phyloP scores from a whole-genome alignment of 164 flowering plant genomes.

The Sedum album region DNA sequence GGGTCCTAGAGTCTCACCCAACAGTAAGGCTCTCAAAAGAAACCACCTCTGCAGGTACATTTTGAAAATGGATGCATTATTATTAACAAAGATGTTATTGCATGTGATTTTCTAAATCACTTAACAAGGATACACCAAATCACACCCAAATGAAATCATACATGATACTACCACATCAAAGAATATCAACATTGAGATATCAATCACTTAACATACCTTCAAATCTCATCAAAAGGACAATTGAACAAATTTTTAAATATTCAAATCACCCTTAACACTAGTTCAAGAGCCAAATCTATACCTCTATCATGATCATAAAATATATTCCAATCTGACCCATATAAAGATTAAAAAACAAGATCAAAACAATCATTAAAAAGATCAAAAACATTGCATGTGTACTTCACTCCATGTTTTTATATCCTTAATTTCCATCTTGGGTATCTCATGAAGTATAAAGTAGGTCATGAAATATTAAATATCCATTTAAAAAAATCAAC shows the following conservation, averaged over 20 bases:
- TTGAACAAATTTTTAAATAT: not conserved
- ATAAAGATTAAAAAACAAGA: not conserved
- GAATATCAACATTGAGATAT: too few relatives aligned
- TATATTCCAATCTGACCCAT: not conserved
- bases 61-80: too few relatives aligned
- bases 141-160: not conserved
- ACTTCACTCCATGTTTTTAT: not conserved
- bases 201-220: too few relatives aligned
- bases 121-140: too few relatives aligned
- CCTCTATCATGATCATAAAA: not conserved
- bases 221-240: not conserved
- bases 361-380: not conserved
- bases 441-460: not conserved
- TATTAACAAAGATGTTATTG: too few relatives aligned
- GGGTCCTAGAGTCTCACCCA: too few relatives aligned
- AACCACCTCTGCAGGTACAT: too few relatives aligned
- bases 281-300: not conserved
- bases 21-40: too few relatives aligned
- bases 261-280: not conserved
- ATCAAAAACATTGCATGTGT: not conserved
- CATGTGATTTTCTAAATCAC: too few relatives aligned
- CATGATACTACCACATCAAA: not conserved
- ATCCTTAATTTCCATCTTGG: not conserved
- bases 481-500: not conserved
- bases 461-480: not conserved